Evolutionary conservation across 1,139 yeast species (phyloP), one percentile per base, ranked within the genome.

Genomic region (Taphrina populina): DNA sequence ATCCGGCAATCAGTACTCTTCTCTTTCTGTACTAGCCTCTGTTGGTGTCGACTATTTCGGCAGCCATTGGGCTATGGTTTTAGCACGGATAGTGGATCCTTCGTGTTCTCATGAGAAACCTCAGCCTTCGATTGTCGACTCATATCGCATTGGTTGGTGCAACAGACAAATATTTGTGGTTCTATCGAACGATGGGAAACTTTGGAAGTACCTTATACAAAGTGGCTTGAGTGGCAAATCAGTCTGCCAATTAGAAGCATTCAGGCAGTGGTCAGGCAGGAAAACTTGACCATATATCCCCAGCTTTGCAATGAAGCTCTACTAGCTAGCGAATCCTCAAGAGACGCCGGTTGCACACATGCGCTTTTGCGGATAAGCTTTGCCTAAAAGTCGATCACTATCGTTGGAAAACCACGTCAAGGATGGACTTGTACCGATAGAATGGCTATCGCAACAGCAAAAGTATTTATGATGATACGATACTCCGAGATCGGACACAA

Each of bases 131-230:
- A n/a, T n/a, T n/a, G n/a, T n/a, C n/a, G n/a, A n/a, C n/a, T n/a
- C n/a, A n/a, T n/a, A n/a, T n/a, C n/a, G n/a, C 10, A 27, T 27
- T 27, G 30, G 10, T 27, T 27, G 30, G 30, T 8, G 8, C 8
- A 11, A 27, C 8, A 8, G 10, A 8, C 30, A 2, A 21, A 17
- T 37, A 4, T 37, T 37, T 13, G 29, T 37, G 17, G 43, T 37
- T 8, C 29, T 37, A 15, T 37, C 43, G 13, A 3, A 21, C 13
- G 43, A 37, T 21, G 43, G 43, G 2, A 8, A 17, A 6, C 24
- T 37, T 4, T 37, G 43, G 43, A 37, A 37, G 13, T 37, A 15
- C 24, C 29, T 37, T 17, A 20, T 37, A 27, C 30, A 27, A 11
- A 27, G 11, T 27, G 30, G 11, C 8, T 8, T 11, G 11, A 11